Evolutionary conservation across 768 basidiomycete genomes (phyloP), one percentile per base, ranked within the genome.

Genomic region (Naematelia aurantialba): DNA sequence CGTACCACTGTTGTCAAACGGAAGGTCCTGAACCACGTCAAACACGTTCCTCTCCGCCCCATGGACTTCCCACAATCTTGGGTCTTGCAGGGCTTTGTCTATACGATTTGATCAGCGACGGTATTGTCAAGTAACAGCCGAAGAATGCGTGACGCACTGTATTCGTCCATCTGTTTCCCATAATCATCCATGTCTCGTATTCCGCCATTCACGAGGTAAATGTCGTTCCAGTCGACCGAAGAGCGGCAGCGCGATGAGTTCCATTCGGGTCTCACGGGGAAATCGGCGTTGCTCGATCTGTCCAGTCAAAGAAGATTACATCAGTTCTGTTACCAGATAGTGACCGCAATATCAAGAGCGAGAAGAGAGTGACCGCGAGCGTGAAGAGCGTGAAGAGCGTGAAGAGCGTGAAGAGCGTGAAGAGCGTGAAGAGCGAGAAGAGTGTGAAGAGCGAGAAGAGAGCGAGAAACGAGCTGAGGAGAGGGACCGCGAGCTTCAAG

Each of bases 1-100:
- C 14, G 8, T 27, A 31, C 55, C 54, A 50, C 11, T 34, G 14
- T 26, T 25, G 0, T 24, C 31, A 10, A 61, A 44, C 2, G 53
- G 63, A 4, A 65, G 42, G 14, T 34, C 11, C 21, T 55, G 52
- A 3, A 22, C 29, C 3, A 56, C 17, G 44, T 69, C 65, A 34
- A 67, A 67, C 1, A 65, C 62, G 13, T 51, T n/a, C 5, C 65
- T 46, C 45, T 69, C 68, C 8, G 51, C 65, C 2, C 59, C 68
- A 5, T 59, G 47, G 4, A 66, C 57, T 1, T 59, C 51, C 68
- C 68, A 69, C 5, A 69, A 49, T 14, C 24, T 56, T 11, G 30
- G 25, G 27, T 69, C 54, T 25, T 47, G 25, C 13, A 67, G 51
- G 0, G 60, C 66, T 17, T 49, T 26, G 29, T 60, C 66, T 68